Base-by-base conservation (phyloP, 176 grass and related monocot species). In the Puccinellia tenuiflora region DNA sequence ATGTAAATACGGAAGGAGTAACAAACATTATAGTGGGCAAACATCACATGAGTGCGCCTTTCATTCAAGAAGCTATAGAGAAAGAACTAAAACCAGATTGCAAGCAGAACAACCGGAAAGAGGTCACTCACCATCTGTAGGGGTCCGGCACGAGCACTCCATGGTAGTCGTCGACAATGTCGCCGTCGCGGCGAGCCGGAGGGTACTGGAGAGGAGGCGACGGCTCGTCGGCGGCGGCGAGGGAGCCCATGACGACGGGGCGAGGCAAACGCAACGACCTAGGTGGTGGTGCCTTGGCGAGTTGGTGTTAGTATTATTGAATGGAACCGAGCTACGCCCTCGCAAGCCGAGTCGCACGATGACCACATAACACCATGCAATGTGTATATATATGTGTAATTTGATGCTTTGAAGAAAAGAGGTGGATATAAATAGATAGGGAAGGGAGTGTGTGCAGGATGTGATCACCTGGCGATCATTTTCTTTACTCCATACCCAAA, bases 61-160 rank as follows among this genome's bases (percentile, higher is more conserved):
- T 9, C 25, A 16, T 57, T 12, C 55, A 57, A 57, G 4, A 59
- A 59, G 55, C 55, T 56, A 56, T 5, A 81, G 43, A 38, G 6
- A 3, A 6, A 3, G 0, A 21, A 11, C 21, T 0, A 61, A 38
- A 16, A 35, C 9, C 33, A 5, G 67, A 60, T 29, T 18, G 17
- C 31, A 24, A 55, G 7, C 26, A 5, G 46, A 37, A 11, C 28
- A 64, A n/a, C 26, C 1, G 6, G 24, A 54, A 61, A 30, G 2
- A 46, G 75, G 26, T 31, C 29, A 64, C 88, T 91, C 48, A 97
- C 95, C 92, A 93, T 92, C 92, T 90, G 69, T 97, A 97, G 1
- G 92, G 95, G 29, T 97, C 95, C 40, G 85, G 81, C 55, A 97
- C 88, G 15, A 52, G 78, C n/a, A 97, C 92, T 29, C 92, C 95